phyloP scores from a whole-genome alignment of 2,329 filamentous ascomycete species.

The Calcarisporium arbuscula region DNA sequence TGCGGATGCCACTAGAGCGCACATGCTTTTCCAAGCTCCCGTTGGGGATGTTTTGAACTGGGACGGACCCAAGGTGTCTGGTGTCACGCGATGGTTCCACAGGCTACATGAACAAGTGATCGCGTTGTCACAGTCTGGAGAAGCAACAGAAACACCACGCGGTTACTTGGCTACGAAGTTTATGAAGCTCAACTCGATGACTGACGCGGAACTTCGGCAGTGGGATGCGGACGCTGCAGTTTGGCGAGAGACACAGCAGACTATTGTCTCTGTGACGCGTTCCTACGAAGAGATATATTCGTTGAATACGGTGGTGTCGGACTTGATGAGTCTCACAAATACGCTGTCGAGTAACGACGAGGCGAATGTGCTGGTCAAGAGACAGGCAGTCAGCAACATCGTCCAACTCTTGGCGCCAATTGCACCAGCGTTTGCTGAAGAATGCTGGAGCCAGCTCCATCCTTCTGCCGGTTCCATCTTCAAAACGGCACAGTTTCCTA shows the following conservation, averaged over 20 bases:
- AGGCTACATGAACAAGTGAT: constrained; percentile 56
- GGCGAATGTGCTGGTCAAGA: constrained; percentile 36
- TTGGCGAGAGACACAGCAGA: constrained; percentile 61
- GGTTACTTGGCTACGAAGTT: constrained; percentile 30
- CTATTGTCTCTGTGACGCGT: constrained; percentile 59
- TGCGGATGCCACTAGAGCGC: constrained; percentile 76
- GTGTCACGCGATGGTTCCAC: constrained; percentile 73
- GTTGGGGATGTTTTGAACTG: constrained; percentile 80
- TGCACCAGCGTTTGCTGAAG: constrained; percentile 72
- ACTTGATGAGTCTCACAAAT: constrained; percentile 79
- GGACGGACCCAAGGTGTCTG: constrained; percentile 77
- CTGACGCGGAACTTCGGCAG: constrained; percentile 23
- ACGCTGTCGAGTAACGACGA: constrained; percentile 41
- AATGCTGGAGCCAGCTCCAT: constrained; percentile 64
- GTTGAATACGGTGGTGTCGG: constrained; percentile 77
- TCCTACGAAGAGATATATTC: constrained; percentile 67
- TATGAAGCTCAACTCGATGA: constrained; percentile 22
- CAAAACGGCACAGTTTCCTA: constrained; percentile 51
- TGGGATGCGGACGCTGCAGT: constrained; percentile 45
- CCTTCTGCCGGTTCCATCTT: constrained; percentile 34
- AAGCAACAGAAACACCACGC: constrained; percentile 15
- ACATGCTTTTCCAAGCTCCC: constrained; percentile 84
- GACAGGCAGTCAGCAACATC: constrained; percentile 47
- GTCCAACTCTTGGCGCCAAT: constrained; percentile 73
- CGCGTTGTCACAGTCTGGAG: constrained; percentile 14